Conservation (phyloP, 2,329 filamentous ascomycete genomes). For the Rhynchosporium secalis region DNA sequence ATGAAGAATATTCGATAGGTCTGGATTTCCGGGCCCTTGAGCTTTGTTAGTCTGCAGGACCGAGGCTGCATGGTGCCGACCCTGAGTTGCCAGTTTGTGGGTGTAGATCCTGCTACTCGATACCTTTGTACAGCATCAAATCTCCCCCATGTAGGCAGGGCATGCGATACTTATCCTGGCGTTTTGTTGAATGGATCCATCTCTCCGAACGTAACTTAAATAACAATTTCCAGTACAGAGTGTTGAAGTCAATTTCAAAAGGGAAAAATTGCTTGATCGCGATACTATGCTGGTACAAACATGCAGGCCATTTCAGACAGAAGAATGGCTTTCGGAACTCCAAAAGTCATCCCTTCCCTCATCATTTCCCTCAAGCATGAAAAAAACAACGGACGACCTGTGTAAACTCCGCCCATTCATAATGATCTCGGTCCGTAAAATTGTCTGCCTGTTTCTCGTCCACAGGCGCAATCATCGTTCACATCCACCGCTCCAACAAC, state of each 20-base stretch:
- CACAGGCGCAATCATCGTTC: slow-evolving; percentile 1
- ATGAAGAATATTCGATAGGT: no score
- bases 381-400: slow-evolving; percentile 35
- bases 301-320: slow-evolving; percentile 31
- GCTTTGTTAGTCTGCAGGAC: no score
- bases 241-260: neutral
- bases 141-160: no score
- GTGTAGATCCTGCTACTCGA: no score
- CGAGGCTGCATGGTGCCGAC: no score
- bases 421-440: slow-evolving; percentile 31
- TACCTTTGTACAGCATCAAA: no score
- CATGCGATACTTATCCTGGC: no score
- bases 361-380: slow-evolving; percentile 31
- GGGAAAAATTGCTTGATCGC: slow-evolving; percentile 36
- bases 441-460: slow-evolving; percentile 17
- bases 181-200: no score
- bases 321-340: slow-evolving; percentile 27
- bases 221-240: no score
- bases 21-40: no score
- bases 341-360: slow-evolving; percentile 19
- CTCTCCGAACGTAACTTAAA: no score
- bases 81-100: no score
- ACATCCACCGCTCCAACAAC: neutral
- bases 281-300: slow-evolving; percentile 39
- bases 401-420: slow-evolving; percentile 39